These are phyloP conservation scores for Dactylonectria macrodidyma DNA, from an alignment of 2,329 filamentous ascomycete genomes.

Conservation along the genomic window DNA sequence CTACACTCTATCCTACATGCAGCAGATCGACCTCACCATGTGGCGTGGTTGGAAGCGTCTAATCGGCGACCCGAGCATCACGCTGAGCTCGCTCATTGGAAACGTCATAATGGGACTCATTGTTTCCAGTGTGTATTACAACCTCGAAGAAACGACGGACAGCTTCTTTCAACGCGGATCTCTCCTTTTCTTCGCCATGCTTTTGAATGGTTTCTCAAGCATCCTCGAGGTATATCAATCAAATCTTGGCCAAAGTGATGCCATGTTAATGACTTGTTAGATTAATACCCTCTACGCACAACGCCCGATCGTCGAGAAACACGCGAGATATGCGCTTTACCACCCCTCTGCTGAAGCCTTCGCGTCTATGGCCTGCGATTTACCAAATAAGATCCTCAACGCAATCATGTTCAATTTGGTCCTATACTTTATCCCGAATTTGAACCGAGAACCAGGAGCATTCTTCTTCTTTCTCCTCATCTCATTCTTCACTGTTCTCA, in stretches of 20 bases:
- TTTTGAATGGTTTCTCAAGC: constrained; percentile 64
- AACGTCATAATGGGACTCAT: constrained; percentile 66
- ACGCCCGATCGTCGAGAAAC: constrained; percentile 53
- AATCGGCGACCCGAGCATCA: constrained; percentile 56
- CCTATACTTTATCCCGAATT: constrained; percentile 64
- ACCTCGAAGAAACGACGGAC: constrained; percentile 57
- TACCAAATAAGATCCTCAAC: constrained; percentile 57
- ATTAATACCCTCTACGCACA: constrained; percentile 51
- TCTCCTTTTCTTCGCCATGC: constrained; percentile 64
- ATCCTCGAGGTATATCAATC: constrained; percentile 45
- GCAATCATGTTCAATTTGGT: constrained; percentile 59
- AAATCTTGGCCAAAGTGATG: background rate
- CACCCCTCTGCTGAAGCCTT: constrained; percentile 54
- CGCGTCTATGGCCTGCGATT: constrained; percentile 54
- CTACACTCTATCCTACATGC: constrained; percentile 42
- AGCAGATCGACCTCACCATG: constrained; percentile 39
- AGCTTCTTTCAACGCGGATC: constrained; percentile 63
- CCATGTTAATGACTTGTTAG: constrained; percentile 47
- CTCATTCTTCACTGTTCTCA: constrained; percentile 54
- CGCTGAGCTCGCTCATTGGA: constrained; percentile 56
- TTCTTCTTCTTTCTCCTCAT: constrained; percentile 64
- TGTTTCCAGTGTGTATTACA: constrained; percentile 66
- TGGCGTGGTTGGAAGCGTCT: constrained; percentile 57
- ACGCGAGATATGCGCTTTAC: constrained; percentile 53
- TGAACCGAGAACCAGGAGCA: constrained; percentile 58